Evolutionary conservation across 441 rosid species (phyloP).

Genomic region (Pelargonium fulgidum): DNA sequence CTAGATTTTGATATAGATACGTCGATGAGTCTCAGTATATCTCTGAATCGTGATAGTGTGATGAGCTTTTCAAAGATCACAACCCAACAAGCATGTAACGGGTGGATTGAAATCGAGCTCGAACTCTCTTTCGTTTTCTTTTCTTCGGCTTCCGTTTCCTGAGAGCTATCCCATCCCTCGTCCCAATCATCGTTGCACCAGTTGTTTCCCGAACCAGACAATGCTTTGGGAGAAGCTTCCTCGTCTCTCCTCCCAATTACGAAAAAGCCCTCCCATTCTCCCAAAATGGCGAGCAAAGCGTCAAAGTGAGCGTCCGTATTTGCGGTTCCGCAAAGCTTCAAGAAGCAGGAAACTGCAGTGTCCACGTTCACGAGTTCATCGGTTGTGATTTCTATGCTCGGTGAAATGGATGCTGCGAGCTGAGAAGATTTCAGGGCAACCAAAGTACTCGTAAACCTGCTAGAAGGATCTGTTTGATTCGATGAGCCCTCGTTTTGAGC

Average conservation of each 20-base stretch:
- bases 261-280: slow-evolving; percentile 91
- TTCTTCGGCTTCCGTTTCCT: slow-evolving; percentile 55
- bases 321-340: slow-evolving; percentile 55
- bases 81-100: slow-evolving; percentile 75
- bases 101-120: slow-evolving; percentile 41
- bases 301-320: slow-evolving; percentile 41
- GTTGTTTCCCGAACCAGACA: slow-evolving; percentile 37
- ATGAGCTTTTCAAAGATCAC: slow-evolving; percentile 49
- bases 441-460: slow-evolving; percentile 65
- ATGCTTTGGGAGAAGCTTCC: slow-evolving; percentile 35
- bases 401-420: slow-evolving; percentile 57
- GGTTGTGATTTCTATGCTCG: slow-evolving; percentile 59
- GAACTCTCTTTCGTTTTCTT: slow-evolving; percentile 36
- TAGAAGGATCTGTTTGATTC: slow-evolving; percentile 50
- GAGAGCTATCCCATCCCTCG: slow-evolving; percentile 99
- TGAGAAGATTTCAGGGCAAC: slow-evolving; percentile 91
- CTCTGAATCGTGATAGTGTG: slow-evolving; percentile 30
- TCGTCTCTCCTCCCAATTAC: slow-evolving; percentile 33
- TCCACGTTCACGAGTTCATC: slow-evolving; percentile 57
- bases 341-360: slow-evolving; percentile 63
- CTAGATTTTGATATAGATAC: slow-evolving; percentile 44
- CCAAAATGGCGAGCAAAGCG: slow-evolving; percentile 63
- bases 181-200: slow-evolving; percentile 88
- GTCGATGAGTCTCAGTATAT: slow-evolving; percentile 56
- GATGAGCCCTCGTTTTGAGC: slow-evolving; percentile 31